Base-by-base conservation (phyloP, 768 basidiomycete genomes). In the Trametes gibbosa region DNA sequence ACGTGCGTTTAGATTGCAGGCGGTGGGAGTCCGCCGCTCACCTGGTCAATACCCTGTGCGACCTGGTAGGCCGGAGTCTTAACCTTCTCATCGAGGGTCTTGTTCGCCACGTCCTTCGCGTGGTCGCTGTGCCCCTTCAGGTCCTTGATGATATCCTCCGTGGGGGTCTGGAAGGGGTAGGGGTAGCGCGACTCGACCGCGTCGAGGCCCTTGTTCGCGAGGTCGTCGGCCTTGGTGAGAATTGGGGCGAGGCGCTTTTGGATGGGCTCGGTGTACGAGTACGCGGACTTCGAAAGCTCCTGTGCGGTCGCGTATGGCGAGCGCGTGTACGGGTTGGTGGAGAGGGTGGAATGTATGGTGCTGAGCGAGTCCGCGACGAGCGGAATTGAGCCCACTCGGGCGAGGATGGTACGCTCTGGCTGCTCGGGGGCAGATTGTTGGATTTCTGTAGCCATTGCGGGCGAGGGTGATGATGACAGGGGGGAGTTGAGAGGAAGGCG, bases 201-300 rank as follows among this genome's bases (percentile, higher is more conserved):
- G 68, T 92, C 89, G 39, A 90, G 79, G 27, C 84, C 87, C 76
- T 82, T 85, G 79, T 90, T 89, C 27, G 87, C 90, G 52, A 74
- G 74, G n/a, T 73, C 81, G 63, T 92, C 84, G 2, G 81, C 87
- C 47, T 81, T 77, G 53, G 77, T 73, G 64, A 91, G 81, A 34
- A 89, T 68, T 8, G 90, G 88, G 0, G 84, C 85, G 21, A 92
- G 73, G 53, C 79, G 81, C 51, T 78, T 73, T 64, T 88, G 86
- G 43, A 91, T 58, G 4, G 90, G 89, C 66, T 83, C 83, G 0
- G 87, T 81, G 64, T 79, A 79, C 70, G 65, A 60, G 35, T 72
- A 54, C 4, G 72, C 73, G 19, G 64, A 61, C 41, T 68, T 69
- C 3, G 87, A 83, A 48, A 92, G 58, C 45, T 72, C 79, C 63